Evolutionary conservation across 805 yeast genomes (phyloP).

Genomic region (Isabelozyma gotoi): DNA sequence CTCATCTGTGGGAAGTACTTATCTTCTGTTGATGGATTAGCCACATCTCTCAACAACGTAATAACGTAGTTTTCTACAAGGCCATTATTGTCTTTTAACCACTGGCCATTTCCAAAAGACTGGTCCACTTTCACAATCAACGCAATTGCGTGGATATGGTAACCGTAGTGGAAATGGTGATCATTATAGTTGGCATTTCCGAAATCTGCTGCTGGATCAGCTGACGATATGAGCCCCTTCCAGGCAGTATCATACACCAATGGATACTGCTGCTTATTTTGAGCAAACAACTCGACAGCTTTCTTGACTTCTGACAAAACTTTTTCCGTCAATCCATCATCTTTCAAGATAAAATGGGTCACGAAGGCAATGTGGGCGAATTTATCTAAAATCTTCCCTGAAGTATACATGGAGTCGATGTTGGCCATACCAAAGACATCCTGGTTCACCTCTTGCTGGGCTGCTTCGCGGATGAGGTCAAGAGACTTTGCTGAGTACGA

Average conservation of each 20-base stretch:
- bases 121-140: conserved; percentile 56
- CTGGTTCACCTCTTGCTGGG: conserved; percentile 51
- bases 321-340: conserved; percentile 48
- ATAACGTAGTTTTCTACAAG: conserved; percentile 51
- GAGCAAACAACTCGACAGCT: conserved; percentile 69
- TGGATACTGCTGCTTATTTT: conserved; percentile 69
- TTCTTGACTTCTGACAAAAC: conserved; percentile 59
- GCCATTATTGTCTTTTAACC: conserved; percentile 28
- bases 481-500: conserved; percentile 30
- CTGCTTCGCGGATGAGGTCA: conserved; percentile 44
- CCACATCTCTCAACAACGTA: conserved; percentile 63
- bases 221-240: conserved; percentile 76
- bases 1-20: conserved; percentile 63
- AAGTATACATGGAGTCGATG: conserved; percentile 82
- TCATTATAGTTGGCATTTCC: conserved; percentile 73
- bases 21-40: conserved; percentile 57
- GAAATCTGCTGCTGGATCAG: conserved; percentile 63
- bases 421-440: conserved; percentile 60
- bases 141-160: conserved; percentile 72
- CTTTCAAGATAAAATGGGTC: conserved; percentile 62
- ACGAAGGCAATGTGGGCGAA: conserved; percentile 84
- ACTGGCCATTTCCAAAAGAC: conserved; percentile 15
- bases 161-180: conserved; percentile 77
- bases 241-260: conserved; percentile 76
- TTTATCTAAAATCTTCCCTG: conserved; percentile 87